Evolutionary conservation across 148 eudicot species (phyloP), one percentile per base, ranked within the genome.

Genomic region (Vaccinium corymbosum): DNA sequence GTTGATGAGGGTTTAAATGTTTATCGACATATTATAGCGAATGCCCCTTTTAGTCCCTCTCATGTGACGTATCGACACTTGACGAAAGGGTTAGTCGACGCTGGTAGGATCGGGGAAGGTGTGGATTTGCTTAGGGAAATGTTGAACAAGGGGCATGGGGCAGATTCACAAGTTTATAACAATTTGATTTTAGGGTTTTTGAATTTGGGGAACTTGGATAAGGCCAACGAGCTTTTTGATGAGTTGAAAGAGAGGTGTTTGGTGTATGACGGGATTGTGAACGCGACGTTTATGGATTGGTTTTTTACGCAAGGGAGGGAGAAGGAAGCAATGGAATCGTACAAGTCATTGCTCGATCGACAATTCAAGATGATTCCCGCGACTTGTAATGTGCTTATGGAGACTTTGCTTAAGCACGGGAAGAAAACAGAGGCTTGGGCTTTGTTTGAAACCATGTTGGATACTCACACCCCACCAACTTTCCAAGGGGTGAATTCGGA

Each of bases 1-100:
- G 90, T 81, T 93, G 81, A 88, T 91, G 46, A 92, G 93, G 71
- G 92, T 68, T 68, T 68, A 27, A 68, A 68, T 68, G 73, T 27
- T 27, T 68, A 68, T 27, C 14, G 42, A 27, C 73, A 68, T 27
- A 68, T 68, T 68, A 68, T 68, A 68, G 19, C 73, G 12, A 68
- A 96, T 62, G 97, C 98, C 4, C 99, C 99, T 0, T 90, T 94
- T 83, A 92, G 93, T 52, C 98, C 98, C 1, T 91, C 93, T 0
- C 87, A 89, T 7, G 87, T 91, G 4, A 96, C 98, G 7, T 96
- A 91, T 56, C 79, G 98, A 29, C 87, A 92, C 27, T 73, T 96
- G 78, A 88, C 91, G 4, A 94, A 91, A 85, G 98, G 98, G 16
- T 88, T 94, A 19, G 92, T 94, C 42, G 97, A 92, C 77, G 92